Conservation (phyloP, 495 filamentous ascomycete genomes). For the Aspergillus nanangensis region DNA sequence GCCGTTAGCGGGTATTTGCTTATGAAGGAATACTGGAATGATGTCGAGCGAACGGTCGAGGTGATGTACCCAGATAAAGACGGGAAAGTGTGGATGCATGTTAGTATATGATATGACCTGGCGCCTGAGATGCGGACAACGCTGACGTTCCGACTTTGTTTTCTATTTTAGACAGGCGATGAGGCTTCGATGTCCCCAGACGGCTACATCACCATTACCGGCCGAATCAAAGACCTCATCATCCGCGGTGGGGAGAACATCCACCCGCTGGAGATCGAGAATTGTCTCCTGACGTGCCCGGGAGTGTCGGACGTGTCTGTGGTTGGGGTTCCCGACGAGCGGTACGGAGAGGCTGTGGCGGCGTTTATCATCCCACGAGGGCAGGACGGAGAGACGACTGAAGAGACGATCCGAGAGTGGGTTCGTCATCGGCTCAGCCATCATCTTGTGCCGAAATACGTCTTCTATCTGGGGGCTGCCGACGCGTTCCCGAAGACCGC, state of each 20-base stretch:
- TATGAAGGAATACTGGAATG: slow-evolving; percentile 88
- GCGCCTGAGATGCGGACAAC: too few species aligned
- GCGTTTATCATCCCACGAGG: slow-evolving; percentile 66
- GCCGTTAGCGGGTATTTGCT: slow-evolving; percentile 81
- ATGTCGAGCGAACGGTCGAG: slow-evolving; percentile 62
- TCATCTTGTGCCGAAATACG: slow-evolving; percentile 82
- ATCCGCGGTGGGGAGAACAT: slow-evolving; percentile 96
- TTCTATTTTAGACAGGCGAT: slow-evolving; percentile 71
- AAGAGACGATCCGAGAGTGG: slow-evolving; percentile 63
- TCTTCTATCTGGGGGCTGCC: slow-evolving; percentile 63
- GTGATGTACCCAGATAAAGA: slow-evolving; percentile 60
- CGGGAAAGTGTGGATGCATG: slow-evolving; percentile 68
- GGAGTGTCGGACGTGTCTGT: slow-evolving; percentile 69
- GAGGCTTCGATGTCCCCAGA: slow-evolving; percentile 80
- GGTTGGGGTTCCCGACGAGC: slow-evolving; percentile 77
- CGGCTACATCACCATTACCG: slow-evolving; percentile 66
- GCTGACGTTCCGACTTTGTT: too few species aligned
- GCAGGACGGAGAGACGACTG: slow-evolving; percentile 10
- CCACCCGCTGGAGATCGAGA: slow-evolving; percentile 90
- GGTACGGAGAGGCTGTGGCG: slow-evolving; percentile 81
- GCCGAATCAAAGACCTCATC: slow-evolving; percentile 86
- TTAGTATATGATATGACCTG: slow-evolving; percentile 27
- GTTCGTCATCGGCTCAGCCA: slow-evolving; percentile 65
- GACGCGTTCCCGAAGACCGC: slow-evolving; percentile 86
- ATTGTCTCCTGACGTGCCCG: slow-evolving; percentile 73